Conservation (phyloP, 352 stramenopile genomes). For the Elongisporangium prolatum region DNA sequence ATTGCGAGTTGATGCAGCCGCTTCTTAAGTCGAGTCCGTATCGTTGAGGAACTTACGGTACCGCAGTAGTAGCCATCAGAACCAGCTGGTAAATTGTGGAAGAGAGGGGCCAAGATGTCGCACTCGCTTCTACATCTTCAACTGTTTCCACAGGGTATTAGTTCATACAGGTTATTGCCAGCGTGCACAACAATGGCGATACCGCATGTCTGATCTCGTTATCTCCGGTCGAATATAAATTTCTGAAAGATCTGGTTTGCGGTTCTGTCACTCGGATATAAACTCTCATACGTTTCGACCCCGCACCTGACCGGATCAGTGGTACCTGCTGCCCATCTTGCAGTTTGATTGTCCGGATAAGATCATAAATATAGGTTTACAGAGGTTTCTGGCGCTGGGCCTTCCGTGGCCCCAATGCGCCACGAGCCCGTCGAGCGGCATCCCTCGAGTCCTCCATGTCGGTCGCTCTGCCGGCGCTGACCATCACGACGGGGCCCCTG, state of each 20-base stretch:
- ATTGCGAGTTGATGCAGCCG: not conserved
- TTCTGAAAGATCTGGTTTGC: not conserved
- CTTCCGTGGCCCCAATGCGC: not conserved
- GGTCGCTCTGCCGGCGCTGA: not conserved
- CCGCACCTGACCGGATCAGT: not conserved
- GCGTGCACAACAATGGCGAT: not conserved
- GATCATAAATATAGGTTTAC: not conserved
- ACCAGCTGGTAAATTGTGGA: not conserved
- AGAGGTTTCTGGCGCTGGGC: not conserved
- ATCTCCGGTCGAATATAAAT: not conserved
- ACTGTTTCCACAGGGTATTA: not conserved
- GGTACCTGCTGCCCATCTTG: not conserved
- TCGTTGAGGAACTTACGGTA: not conserved
- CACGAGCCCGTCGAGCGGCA: not conserved
- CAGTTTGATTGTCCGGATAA: not conserved
- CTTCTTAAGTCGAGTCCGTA: not conserved
- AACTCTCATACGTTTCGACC: not conserved
- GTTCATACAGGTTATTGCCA: not conserved
- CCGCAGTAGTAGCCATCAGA: not conserved
- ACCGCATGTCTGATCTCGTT: not conserved
- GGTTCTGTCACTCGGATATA: not conserved
- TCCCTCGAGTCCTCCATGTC: not conserved
- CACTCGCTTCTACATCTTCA: slow-evolving; percentile 1
- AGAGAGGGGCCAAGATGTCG: slow-evolving; percentile 1
- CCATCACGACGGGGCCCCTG: not conserved